Percentiles rank a stretch among this genome's conserved stretches.
phyloP scores from a whole-genome alignment of 2,329 filamentous ascomycete species.

The Phyllosticta citrichinensis region DNA sequence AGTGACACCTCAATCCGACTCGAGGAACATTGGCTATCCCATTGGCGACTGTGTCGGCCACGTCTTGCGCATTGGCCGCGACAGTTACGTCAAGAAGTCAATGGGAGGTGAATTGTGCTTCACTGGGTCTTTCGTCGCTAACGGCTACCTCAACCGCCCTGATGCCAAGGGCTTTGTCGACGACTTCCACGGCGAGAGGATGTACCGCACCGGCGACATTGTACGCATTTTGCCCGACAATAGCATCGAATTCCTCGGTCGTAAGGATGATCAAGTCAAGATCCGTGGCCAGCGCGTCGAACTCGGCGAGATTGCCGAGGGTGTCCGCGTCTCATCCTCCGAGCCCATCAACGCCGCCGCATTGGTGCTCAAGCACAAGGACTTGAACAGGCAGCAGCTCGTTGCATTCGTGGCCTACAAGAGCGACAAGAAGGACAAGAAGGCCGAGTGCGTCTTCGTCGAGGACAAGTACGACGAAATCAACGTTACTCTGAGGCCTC shows the following conservation, averaged over 20 bases:
- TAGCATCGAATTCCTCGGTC: conserved; percentile 14
- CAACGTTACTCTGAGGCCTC: conserved; percentile 11
- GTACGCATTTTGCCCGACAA: conserved; percentile 13
- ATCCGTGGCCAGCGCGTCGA: conserved; percentile 33
- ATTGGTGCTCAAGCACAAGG: conserved; percentile 5
- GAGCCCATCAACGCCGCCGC: conserved; percentile 3
- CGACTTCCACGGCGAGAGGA: conserved; percentile 11
- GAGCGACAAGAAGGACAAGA: conserved; percentile 12
- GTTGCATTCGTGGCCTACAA: conserved; percentile 11
- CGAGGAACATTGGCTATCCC: conserved; percentile 13
- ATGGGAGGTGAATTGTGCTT: conserved; percentile 19
- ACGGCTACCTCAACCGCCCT: conserved; percentile 16
- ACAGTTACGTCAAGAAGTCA: conserved; percentile 39
- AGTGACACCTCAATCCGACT: conserved; percentile 12
- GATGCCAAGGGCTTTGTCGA: conserved; percentile 20
- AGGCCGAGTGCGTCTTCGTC: conserved; percentile 13
- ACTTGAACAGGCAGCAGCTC: not conserved
- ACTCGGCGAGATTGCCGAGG: conserved; percentile 26
- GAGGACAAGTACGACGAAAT: conserved; percentile 11
- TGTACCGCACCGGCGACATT: conserved; percentile 15
- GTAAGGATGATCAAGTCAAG: conserved; percentile 16
- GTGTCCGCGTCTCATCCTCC: conserved; percentile 26
- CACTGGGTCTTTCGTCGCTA: conserved; percentile 13
- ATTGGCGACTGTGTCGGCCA: conserved; percentile 19
- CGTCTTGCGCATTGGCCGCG: conserved; percentile 20